Evolutionary conservation across 192 early-diverging fungal species (phyloP).

Genomic region (Coemansia sp.): DNA sequence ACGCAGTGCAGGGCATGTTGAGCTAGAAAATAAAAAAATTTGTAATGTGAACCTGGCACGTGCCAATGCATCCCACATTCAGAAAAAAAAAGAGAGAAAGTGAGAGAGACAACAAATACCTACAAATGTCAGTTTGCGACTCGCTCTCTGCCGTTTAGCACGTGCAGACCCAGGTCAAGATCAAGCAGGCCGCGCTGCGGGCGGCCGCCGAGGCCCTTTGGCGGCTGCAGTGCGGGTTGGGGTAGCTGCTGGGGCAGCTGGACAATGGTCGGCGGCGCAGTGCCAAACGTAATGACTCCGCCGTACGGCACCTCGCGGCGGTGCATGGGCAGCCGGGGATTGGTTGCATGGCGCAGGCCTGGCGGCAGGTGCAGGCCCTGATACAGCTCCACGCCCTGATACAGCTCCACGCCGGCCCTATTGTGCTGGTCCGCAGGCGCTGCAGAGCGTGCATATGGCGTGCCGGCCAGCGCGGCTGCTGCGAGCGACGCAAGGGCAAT

Average conservation of each 20-base stretch:
- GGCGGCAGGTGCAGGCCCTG: slow-evolving; percentile 28
- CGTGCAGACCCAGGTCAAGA: slow-evolving; percentile 16
- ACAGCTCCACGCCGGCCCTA: neutral
- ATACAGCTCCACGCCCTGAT: slow-evolving; percentile 10
- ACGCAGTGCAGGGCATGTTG: too few relatives aligned
- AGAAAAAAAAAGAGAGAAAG: neutral
- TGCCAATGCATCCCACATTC: neutral
- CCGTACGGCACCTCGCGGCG: slow-evolving; percentile 28
- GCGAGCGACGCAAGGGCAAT: too few relatives aligned
- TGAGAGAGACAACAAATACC: too few relatives aligned
- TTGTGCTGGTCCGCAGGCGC: neutral
- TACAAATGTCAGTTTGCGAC: too few relatives aligned
- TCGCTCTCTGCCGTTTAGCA: neutral
- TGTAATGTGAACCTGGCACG: too few relatives aligned
- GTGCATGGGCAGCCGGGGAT: neutral
- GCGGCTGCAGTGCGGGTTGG: neutral
- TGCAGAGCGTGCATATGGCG: neutral
- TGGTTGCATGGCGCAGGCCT: slow-evolving; percentile 11
- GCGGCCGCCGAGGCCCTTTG: neutral
- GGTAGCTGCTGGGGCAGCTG: neutral
- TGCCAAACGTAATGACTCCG: slow-evolving; percentile 20
- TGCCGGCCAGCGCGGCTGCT: neutral
- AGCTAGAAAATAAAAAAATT: too few relatives aligned
- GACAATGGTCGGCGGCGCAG: slow-evolving; percentile 5
- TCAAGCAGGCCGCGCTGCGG: slow-evolving; percentile 15